Evolutionary conservation across 1,284 basidiomycete species (phyloP), one percentile per base, ranked within the genome.

Genomic region (Mycosarcoma maydis): DNA sequence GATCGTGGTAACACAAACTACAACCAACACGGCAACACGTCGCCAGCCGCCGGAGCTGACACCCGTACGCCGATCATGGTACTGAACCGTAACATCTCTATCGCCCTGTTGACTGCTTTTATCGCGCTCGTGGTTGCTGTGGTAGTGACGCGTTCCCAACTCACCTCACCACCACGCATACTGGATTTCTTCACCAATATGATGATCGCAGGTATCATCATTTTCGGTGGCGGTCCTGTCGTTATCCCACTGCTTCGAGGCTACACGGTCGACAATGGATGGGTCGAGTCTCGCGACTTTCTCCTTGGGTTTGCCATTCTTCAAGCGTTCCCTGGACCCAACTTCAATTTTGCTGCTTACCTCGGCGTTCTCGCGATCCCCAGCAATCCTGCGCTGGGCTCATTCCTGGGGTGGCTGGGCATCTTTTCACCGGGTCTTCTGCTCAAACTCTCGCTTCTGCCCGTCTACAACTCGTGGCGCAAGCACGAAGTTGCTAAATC

Each of bases 201-300:
- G 80, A 66, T 84, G 45, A 74, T 85, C 20, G 84, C 84, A 2
- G 85, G 85, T 5, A 85, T 86, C 9, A 86, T 87, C 75, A 86
- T 87, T 58, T 87, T 87, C 70, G 87, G 87, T 17, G 87, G 87
- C 9, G 87, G 87, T 14, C 87, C 87, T 0, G 87, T 88, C 7
- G 87, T 88, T 29, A 86, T 87, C 57, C 87, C 87, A 2, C 83
- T 88, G 4, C 80, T 88, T 11, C 83, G 86, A 17, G 84, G 85
- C 49, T 88, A 88, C 72, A 85, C 85, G 3, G 87, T 88, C n/a
- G 83, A 85, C 11, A 84, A 84, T 16, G 87, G 82, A 13, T 49
- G 46, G 85, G 85, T 87, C 24, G 81, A 83, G 6, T 81, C 85
- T 22, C 84, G 87, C 29, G 86, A 88, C 78, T 88, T 88, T 72